Base-by-base conservation (phyloP, 257 asterid genomes). In the Linderniella brevidens region DNA sequence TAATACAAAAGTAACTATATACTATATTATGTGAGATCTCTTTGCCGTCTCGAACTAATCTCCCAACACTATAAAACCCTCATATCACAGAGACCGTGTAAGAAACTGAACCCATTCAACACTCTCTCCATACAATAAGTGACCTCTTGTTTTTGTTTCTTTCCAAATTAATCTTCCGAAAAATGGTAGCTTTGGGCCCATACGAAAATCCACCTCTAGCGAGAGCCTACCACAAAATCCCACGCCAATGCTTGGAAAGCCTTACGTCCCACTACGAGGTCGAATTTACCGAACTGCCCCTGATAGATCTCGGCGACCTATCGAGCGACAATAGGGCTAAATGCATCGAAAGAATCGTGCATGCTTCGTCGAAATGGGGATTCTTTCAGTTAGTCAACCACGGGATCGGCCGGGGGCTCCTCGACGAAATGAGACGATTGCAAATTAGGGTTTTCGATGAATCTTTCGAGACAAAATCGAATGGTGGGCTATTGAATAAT, bases 361-460 rank as follows among this genome's bases (percentile, higher is more conserved):
- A 48, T 0, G 92, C 86, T 17, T 70, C 93, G 3, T 64, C 77
- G 0, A 79, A 77, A n/a, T 80, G 93, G 88, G 93, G 93, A 0
- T 80, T 80, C 48, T 80, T 77, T 55, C 88, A 74, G 48, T 72
- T 80, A 8, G 76, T 77, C 47, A 80, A 80, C 49, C 93, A 77
- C 45, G 93, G 88, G 9, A 61, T 80, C 11, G 60, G 67, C 35
- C 66, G 42, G 6, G 39, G 65, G 3, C 61, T 80, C 1, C 36
- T 78, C 0, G 17, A 11, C 41, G 44, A 37, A 19, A 75, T 81
- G 77, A 81, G 80, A 29, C 55, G 29, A 13, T 75, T 75, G 56
- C 83, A 78, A 56, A 37, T 66, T 3, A 54, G 68, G 48, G 45
- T 81, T 9, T 81, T 81, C 43, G 40, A 62, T 12, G 71, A 72